Conservation (phyloP, 371 early-diverging fungal species). For the Blastocladiella emersonii region DNA sequence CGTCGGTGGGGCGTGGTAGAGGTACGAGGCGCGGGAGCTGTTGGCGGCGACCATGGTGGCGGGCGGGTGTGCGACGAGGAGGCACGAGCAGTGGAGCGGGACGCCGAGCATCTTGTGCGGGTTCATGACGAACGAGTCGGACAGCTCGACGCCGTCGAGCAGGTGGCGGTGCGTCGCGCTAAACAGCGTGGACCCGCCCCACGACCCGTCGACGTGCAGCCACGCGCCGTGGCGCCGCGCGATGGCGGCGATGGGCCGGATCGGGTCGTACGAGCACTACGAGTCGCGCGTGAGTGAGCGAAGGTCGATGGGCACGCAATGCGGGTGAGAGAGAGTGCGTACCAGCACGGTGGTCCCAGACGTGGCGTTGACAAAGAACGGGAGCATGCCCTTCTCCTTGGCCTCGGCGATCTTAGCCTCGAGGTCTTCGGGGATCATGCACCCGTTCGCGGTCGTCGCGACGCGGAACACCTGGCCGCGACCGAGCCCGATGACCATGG, state of each 20-base stretch:
- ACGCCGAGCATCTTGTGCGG: conserved; percentile 80
- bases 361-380: conserved; percentile 74
- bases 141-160: conserved; percentile 36
- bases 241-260: conserved; percentile 38
- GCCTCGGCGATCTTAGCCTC: conserved; percentile 21
- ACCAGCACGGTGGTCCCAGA: conserved; percentile 76
- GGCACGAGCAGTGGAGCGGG: conserved; percentile 66
- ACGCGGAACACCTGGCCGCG: conserved; percentile 50
- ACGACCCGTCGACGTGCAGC: conserved; percentile 75
- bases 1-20: conserved; percentile 38
- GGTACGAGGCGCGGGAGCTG: conserved; percentile 48
- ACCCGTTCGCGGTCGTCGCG: conserved; percentile 43
- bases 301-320: neutral
- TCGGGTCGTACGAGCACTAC: conserved; percentile 65
- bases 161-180: conserved; percentile 26
- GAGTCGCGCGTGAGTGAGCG: neutral
- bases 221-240: conserved; percentile 53
- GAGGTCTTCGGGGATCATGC: conserved; percentile 45
- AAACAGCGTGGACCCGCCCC: conserved; percentile 67
- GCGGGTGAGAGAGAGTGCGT: conserved; percentile 1
- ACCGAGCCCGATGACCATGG: conserved; percentile 61
- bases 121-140: conserved; percentile 61
- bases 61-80: conserved; percentile 41
- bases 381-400: conserved; percentile 28
- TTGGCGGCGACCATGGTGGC: conserved; percentile 34